Conservation (phyloP, 176 grass and related monocot genomes). For the Oryza officinalis region DNA sequence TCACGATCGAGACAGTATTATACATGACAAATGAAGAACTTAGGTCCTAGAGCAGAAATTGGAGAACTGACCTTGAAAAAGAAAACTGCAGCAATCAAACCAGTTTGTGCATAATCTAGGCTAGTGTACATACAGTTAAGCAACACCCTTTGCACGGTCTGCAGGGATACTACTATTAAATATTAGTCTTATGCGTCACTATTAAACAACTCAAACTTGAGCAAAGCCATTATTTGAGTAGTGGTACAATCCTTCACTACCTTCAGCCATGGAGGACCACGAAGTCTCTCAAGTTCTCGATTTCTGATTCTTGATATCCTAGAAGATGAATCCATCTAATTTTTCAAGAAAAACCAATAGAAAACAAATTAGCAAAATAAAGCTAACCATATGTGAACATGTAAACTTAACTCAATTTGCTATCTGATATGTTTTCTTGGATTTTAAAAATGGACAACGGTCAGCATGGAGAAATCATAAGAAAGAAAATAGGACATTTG, state of each 20-base stretch:
- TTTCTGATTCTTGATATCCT: slow-evolving; percentile 96
- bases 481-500: neutral
- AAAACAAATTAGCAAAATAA: slow-evolving; percentile 36
- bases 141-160: slow-evolving; percentile 79
- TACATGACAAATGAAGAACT: neutral
- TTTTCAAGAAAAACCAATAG: slow-evolving; percentile 36
- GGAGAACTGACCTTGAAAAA: slow-evolving; percentile 89
- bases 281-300: slow-evolving; percentile 77
- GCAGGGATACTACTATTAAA: slow-evolving; percentile 38
- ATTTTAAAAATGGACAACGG: neutral
- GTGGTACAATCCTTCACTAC: slow-evolving; percentile 35
- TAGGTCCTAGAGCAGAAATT: neutral
- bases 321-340: slow-evolving; percentile 97
- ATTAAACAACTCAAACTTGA: slow-evolving; percentile 17
- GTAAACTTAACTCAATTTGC: neutral
- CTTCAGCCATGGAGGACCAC: slow-evolving; percentile 92
- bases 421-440: slow-evolving; percentile 13
- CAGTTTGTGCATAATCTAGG: slow-evolving; percentile 96
- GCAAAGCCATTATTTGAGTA: slow-evolving; percentile 14
- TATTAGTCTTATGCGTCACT: slow-evolving; percentile 7
- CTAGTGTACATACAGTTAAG: slow-evolving; percentile 76
- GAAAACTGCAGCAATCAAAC: slow-evolving; percentile 97
- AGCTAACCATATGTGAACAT: slow-evolving; percentile 22
- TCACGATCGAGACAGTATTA: slow-evolving; percentile 4
- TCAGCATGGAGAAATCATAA: slow-evolving; percentile 2